Evolutionary conservation across 129 eudicot genomes (phyloP), one percentile per base, ranked within the genome.

Genomic region (Artemisia tridentata): DNA sequence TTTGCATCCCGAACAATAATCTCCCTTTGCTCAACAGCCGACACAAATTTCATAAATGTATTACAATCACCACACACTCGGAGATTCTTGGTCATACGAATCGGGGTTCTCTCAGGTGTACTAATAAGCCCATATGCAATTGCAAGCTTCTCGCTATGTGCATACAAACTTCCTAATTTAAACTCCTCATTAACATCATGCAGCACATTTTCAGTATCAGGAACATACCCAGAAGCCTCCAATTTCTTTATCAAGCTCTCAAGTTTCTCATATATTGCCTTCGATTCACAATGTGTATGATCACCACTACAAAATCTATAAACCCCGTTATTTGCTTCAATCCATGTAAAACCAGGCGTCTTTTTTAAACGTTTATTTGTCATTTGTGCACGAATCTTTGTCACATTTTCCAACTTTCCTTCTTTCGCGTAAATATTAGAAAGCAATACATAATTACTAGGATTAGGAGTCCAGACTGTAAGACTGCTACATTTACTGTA

Each of bases 51-150:
- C 56, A 65, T 75, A 72, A 86, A 86, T 18, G 86, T 75, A 76
- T 88, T 92, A 75, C 92, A 88, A 67, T 88, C 91, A 1, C 91
- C 96, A 69, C 96, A 88, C 20, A 86, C 89, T 52, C 92, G 69
- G 34, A 86, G 88, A 78, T 89, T 89, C 54, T 86, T 89, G 19
- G 85, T 84, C 31, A 89, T 78, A 48, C 88, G 80, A 53, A 86
- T 84, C 16, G 81, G 69, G 18, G 72, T 72, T 68, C 84, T 78
- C 34, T 84, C 83, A 3, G 84, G 81, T 21, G 90, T 84, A 62
- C 77, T 63, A 11, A 84, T 75, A 21, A 90, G 84, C 47, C 86
- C 90, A 74, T 82, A 86, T 27, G 88, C 83, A 67, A 86, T 76
- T 5, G 92, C 96, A 73, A 89, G 78, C 62, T 83, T 88, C 72